Percentiles rank a stretch among this genome's conserved stretches.
These are phyloP conservation scores for Hymenoscyphus fraxineus DNA, from an alignment of 2,329 filamentous ascomycete genomes.

Conservation along the genomic window DNA sequence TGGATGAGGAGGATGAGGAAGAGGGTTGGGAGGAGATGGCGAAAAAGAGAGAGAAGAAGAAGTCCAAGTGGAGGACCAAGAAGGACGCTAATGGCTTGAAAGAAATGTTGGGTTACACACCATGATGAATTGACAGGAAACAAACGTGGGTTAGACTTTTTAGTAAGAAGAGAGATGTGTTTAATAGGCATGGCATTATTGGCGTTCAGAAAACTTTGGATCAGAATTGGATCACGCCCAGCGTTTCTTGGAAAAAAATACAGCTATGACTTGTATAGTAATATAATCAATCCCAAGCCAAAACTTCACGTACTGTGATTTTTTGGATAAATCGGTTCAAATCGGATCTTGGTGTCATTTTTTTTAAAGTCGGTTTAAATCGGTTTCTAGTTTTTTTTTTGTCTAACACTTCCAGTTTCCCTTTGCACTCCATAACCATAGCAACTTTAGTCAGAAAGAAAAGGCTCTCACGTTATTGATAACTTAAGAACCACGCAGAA, in stretches of 20 bases:
- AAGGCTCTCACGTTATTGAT: background rate
- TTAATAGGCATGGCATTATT: slow-evolving; percentile 24
- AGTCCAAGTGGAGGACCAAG: slow-evolving; percentile 61
- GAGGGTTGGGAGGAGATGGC: slow-evolving; percentile 69
- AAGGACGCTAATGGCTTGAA: slow-evolving; percentile 40
- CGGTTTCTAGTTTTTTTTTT: slow-evolving; percentile 1
- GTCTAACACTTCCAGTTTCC: background rate
- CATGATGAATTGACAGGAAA: slow-evolving; percentile 19
- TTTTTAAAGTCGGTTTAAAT: background rate
- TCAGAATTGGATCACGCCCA: slow-evolving; percentile 20
- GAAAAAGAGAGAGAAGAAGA: slow-evolving; percentile 65
- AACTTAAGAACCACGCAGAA: background rate
- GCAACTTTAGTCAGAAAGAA: background rate
- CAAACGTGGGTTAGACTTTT: slow-evolving; percentile 16
- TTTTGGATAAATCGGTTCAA: background rate
- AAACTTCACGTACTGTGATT: background rate
- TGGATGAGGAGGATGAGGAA: slow-evolving; percentile 59
- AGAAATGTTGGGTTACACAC: slow-evolving; percentile 31
- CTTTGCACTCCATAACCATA: background rate
- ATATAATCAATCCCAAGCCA: slow-evolving; percentile 13
- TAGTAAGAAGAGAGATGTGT: slow-evolving; percentile 12
- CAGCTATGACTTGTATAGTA: slow-evolving; percentile 17
- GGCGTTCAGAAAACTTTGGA: slow-evolving; percentile 29
- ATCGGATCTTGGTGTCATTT: background rate
- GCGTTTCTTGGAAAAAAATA: slow-evolving; percentile 10